These are phyloP conservation scores for Penicillium taxi DNA, from an alignment of 495 filamentous ascomycete species.

Conservation along the genomic window DNA sequence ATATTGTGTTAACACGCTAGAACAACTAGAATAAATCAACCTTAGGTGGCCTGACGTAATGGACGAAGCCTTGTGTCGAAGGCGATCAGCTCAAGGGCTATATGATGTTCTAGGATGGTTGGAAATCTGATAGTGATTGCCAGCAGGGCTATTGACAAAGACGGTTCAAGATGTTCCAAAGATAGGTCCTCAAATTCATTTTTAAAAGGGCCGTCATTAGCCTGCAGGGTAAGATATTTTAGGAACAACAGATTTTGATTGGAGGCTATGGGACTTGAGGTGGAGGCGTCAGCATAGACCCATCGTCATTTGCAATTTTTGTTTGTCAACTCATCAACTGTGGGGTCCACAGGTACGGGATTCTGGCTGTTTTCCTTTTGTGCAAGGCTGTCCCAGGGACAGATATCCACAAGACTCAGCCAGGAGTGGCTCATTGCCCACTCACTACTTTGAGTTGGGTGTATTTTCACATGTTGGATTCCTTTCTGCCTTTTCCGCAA, in stretches of 20 bases:
- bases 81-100: not conserved
- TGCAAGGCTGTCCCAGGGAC: not conserved
- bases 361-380: conserved; percentile 9
- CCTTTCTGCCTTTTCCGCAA: conserved; percentile 4
- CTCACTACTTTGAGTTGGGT: not conserved
- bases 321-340: too few species aligned
- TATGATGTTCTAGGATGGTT: not conserved
- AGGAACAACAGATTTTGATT: conserved; percentile 18
- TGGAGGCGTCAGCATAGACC: conserved; percentile 10
- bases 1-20: conserved; percentile 2
- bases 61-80: not conserved
- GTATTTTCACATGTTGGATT: not conserved
- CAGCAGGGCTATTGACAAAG: not conserved
- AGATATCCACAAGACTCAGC: too few species aligned
- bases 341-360: conserved; percentile 14
- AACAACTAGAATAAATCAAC: conserved; percentile 9
- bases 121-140: not conserved
- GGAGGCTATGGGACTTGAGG: conserved; percentile 11
- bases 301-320: conserved; percentile 14
- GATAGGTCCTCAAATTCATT: conserved; percentile 7
- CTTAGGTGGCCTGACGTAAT: conserved; percentile 6
- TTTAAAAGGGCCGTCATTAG: conserved; percentile 4
- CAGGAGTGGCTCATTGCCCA: not conserved
- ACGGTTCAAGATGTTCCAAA: conserved; percentile 4
- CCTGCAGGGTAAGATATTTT: conserved; percentile 22